Evolutionary conservation across 2,329 filamentous ascomycete species (phyloP), one percentile per base, ranked within the genome.

Genomic region (Colletotrichum sp.): DNA sequence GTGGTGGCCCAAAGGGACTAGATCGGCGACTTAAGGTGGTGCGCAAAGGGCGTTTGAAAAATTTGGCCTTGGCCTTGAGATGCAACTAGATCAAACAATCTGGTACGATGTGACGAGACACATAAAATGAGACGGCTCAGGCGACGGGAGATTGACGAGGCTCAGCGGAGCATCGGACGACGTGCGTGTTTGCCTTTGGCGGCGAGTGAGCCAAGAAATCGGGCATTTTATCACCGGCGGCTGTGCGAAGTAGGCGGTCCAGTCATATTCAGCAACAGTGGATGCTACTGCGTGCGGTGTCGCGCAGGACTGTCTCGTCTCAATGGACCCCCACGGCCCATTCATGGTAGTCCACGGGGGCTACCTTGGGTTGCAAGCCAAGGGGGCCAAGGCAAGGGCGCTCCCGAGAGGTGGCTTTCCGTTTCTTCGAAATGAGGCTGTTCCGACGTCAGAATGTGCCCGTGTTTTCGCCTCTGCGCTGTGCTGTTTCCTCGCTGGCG

Each of bases 401-500:
- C 16, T 44, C 30, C 36, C 26, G 59, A 49, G 65, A 65, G 57
- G 18, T 24, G 18, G 30, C 24, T 32, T 28, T 36, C 18, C 49
- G 2, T 16, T 13, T 44, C n/a, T 49, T 12, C 24, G n/a, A n/a
- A 70, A 71, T 71, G 69, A 68, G 39, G 39, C 63, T 68, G 70
- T 62, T 68, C 36, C 69, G 69, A 75, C 69, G 69, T 72, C 72
- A 75, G 69, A 72, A n/a, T 28, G 44, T 18, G 44, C n/a, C 44
- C 1, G 44, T 52, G 6, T 52, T 52, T 21, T 52, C 24, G 44
- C 44, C 44, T 52, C 44, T n/a, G 39, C 0, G 1, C 18, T 49
- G 39, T 3, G 39, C 39, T 49, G 18, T 52, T 52, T 52, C 44
- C 44, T 52, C 44, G 44, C 44, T 49, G 44, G 44, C 44, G 44